Conservation (phyloP, 345 rosid species). For the Ricinus communis region DNA sequence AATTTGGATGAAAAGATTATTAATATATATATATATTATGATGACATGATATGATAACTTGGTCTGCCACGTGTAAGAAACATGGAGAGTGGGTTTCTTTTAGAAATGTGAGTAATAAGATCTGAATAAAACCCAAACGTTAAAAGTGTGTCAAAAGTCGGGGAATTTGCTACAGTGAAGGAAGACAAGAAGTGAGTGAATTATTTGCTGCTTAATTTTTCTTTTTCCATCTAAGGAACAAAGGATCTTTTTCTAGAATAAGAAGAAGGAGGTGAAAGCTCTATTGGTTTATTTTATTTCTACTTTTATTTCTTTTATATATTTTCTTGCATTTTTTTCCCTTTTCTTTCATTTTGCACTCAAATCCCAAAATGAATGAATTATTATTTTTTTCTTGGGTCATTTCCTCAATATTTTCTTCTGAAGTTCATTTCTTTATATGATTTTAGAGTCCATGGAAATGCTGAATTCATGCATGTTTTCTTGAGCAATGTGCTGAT, state of each 20-base stretch:
- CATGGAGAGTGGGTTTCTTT: too few relatives aligned
- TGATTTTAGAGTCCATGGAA: conserved; percentile 3
- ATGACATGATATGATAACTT: too few relatives aligned
- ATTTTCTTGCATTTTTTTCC: background rate
- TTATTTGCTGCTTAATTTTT: conserved; percentile 13
- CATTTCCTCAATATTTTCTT: background rate
- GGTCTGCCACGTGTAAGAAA: too few relatives aligned
- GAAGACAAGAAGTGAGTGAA: conserved; percentile 8
- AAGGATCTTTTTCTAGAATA: conserved; percentile 50
- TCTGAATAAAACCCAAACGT: too few relatives aligned
- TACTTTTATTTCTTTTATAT: background rate
- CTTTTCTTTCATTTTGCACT: conserved; percentile 14
- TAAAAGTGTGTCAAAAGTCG: background rate
- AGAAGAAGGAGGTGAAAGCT: conserved; percentile 9
- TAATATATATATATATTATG: too few relatives aligned
- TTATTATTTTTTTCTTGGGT: conserved; percentile 2
- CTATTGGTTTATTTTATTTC: conserved; percentile 29
- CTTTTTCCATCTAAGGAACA: conserved; percentile 53
- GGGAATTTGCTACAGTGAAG: conserved; percentile 18
- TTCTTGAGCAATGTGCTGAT: conserved; percentile 17
- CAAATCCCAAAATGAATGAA: conserved; percentile 25
- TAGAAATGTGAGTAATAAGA: too few relatives aligned
- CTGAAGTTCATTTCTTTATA: background rate
- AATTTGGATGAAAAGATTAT: too few relatives aligned
- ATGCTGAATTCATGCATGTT: conserved; percentile 26